Conservation (phyloP, 257 asterid species). For the Lavandula angustifolia region DNA sequence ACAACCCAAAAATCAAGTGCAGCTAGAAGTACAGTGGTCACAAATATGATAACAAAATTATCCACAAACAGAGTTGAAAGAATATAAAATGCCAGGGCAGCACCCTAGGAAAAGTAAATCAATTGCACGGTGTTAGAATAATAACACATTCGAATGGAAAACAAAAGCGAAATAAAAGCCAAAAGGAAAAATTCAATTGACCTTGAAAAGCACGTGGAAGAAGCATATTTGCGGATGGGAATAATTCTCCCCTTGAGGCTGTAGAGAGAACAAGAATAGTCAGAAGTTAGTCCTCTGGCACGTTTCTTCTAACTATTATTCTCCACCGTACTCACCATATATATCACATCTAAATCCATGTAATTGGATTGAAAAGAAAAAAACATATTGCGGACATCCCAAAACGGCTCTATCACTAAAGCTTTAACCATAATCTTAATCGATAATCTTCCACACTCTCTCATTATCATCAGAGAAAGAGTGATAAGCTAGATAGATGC, state of each 20-base stretch:
- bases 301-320: background rate
- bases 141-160: constrained; percentile 17
- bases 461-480: background rate
- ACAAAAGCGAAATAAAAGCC: constrained; percentile 32
- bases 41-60: constrained; percentile 91
- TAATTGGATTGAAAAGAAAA: background rate
- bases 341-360: background rate
- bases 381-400: background rate
- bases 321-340: too few species aligned
- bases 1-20: constrained; percentile 99
- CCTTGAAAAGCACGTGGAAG: constrained; percentile 97
- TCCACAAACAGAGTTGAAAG: constrained; percentile 84
- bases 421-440: background rate
- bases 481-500: constrained; percentile 1
- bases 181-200: constrained; percentile 25
- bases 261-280: constrained; percentile 33
- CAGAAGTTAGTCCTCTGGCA: constrained; percentile 21
- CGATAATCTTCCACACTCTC: background rate
- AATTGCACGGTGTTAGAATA: constrained; percentile 25
- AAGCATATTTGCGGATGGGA: constrained; percentile 89
- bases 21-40: constrained; percentile 83
- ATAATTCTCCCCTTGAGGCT: constrained; percentile 89
- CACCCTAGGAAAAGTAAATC: constrained; percentile 56
- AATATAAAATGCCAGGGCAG: constrained; percentile 90
- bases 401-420: background rate